Evolutionary conservation across 345 rosid species (phyloP).

Genomic region (Euclidium syriacum): DNA sequence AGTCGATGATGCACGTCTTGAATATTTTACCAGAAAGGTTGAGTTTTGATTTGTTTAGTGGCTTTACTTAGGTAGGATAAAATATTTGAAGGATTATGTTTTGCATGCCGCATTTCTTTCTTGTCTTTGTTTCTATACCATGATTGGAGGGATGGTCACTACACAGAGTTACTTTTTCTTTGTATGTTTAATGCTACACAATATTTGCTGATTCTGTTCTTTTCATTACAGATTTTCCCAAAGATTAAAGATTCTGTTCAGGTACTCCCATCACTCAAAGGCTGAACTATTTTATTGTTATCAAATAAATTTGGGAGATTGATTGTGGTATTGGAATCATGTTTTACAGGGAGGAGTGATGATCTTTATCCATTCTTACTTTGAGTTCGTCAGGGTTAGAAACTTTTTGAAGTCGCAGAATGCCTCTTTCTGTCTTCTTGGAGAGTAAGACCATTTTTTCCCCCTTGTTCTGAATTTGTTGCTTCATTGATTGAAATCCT

Average conservation of each 20-base stretch:
- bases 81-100: background rate
- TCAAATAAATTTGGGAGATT: conserved; percentile 1
- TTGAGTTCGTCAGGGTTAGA: conserved; percentile 74
- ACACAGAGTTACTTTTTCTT: background rate
- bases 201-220: conserved; percentile 22
- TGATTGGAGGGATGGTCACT: conserved; percentile 1
- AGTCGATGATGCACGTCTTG: conserved; percentile 76
- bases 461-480: background rate
- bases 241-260: conserved; percentile 82
- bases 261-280: conserved; percentile 39
- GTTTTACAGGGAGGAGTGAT: conserved; percentile 75
- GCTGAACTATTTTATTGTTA: conserved; percentile 1
- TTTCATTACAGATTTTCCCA: conserved; percentile 74
- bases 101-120: background rate
- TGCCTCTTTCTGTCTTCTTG: conserved; percentile 83
- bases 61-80: background rate
- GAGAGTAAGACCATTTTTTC: conserved; percentile 57
- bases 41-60: background rate
- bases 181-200: background rate
- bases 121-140: background rate
- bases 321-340: conserved; percentile 12
- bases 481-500: background rate
- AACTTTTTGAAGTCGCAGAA: conserved; percentile 82
- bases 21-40: conserved; percentile 78
- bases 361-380: conserved; percentile 83